Percentiles rank a stretch among this genome's conserved stretches.
Conservation (phyloP, 2,329 filamentous ascomycete genomes). For the Dactylonectria estremocensis region DNA sequence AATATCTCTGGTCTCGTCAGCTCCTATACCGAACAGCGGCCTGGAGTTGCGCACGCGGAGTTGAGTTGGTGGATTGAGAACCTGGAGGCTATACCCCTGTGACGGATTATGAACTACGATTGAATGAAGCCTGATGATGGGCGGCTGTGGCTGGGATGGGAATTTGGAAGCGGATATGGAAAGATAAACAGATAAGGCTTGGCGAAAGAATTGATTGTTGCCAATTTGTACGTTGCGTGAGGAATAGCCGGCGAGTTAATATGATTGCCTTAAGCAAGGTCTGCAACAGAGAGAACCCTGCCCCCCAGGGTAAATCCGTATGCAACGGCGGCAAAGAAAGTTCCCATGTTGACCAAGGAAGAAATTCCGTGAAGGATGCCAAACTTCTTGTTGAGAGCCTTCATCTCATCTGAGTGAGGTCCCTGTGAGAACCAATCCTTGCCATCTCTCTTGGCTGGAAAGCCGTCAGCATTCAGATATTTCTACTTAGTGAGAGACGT, state of each 20-base stretch:
- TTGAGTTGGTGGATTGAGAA: conserved; percentile 37
- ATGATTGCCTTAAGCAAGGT: conserved; percentile 42
- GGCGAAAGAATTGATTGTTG: conserved; percentile 24
- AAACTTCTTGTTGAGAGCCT: conserved; percentile 83
- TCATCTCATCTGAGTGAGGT: conserved; percentile 89
- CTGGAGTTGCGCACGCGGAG: conserved; percentile 11
- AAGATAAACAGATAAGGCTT: conserved; percentile 1
- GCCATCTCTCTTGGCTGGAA: conserved; percentile 84
- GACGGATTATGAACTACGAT: conserved; percentile 44
- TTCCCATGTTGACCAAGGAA: conserved; percentile 82
- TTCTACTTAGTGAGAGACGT: neutral
- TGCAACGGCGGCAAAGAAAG: conserved; percentile 77
- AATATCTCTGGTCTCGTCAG: conserved; percentile 20
- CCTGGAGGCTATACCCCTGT: conserved; percentile 42
- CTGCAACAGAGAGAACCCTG: conserved; percentile 65
- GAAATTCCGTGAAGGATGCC: conserved; percentile 85
- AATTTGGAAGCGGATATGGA: conserved; percentile 6
- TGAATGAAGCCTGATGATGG: conserved; percentile 32
- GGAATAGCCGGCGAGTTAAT: conserved; percentile 24
- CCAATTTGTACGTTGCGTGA: conserved; percentile 33
- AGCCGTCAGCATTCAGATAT: conserved; percentile 31
- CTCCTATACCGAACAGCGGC: conserved; percentile 1
- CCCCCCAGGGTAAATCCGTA: conserved; percentile 85
- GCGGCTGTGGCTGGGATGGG: conserved; percentile 14
- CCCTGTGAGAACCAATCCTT: conserved; percentile 87